Evolutionary conservation across 2,329 filamentous ascomycete genomes (phyloP).

Genomic region (Pseudocercospora vitis): DNA sequence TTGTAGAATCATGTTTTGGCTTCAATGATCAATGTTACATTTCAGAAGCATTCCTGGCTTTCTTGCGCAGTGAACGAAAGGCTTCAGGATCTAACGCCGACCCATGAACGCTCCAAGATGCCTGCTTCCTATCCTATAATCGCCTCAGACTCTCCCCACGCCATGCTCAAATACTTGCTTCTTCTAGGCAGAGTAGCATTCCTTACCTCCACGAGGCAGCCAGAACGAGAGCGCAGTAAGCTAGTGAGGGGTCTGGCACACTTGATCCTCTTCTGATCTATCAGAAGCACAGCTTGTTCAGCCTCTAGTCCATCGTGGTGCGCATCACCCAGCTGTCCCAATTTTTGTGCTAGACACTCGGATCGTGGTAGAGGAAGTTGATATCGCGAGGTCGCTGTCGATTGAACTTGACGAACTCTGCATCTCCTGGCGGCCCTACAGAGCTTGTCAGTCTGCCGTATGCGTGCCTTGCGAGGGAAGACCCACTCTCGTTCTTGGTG

Average conservation of each 20-base stretch:
- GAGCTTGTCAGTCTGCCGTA: not conserved
- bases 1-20: too few relatives aligned
- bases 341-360: conserved; percentile 54
- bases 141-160: not conserved
- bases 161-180: not conserved
- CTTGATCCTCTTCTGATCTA: too few relatives aligned
- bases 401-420: conserved; percentile 82
- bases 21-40: too few relatives aligned
- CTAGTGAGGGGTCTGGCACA: too few relatives aligned
- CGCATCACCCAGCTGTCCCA: too few relatives aligned
- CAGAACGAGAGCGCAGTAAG: too few relatives aligned
- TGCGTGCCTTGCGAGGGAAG: not conserved
- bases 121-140: not conserved
- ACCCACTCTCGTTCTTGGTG: conserved; percentile 73
- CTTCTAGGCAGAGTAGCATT: not conserved
- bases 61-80: too few relatives aligned
- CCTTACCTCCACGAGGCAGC: not conserved
- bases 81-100: not conserved
- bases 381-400: conserved; percentile 81
- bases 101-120: not conserved
- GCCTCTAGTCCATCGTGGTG: too few relatives aligned
- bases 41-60: too few relatives aligned
- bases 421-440: conserved; percentile 72
- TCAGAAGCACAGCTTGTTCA: too few relatives aligned
- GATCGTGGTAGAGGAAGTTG: conserved; percentile 91